Evolutionary conservation across 805 yeast genomes (phyloP).

Genomic region (Wickerhamiella sergipiensis): DNA sequence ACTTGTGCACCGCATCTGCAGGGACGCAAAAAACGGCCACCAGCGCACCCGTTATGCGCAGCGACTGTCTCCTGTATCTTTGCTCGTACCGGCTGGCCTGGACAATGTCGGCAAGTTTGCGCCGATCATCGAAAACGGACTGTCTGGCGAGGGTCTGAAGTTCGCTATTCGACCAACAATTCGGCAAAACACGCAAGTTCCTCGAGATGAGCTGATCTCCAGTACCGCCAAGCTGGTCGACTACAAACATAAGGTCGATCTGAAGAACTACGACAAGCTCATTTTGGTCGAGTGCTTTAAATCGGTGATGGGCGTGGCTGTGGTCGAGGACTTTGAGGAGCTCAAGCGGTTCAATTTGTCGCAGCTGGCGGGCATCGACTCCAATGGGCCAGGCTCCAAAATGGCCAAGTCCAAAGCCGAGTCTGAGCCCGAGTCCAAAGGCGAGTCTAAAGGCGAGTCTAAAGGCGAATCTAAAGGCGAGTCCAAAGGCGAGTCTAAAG

Average conservation of each 20-base stretch:
- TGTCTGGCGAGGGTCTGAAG: constrained; percentile 36
- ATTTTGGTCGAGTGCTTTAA: constrained; percentile 81
- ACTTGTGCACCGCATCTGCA: constrained; percentile 51
- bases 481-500: no score
- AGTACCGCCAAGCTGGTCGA: constrained; percentile 63
- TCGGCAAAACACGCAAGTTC: constrained; percentile 56
- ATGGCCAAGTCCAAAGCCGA: no score
- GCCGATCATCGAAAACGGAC: constrained; percentile 51
- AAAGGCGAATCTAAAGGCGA: no score
- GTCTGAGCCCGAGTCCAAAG: no score
- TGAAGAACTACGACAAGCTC: constrained; percentile 64
- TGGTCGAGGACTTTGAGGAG: constrained; percentile 48
- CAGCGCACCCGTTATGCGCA: constrained; percentile 60
- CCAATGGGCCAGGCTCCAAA: constrained; percentile 18
- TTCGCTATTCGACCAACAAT: constrained; percentile 75
- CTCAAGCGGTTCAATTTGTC: constrained; percentile 65
- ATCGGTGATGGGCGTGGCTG: constrained; percentile 76
- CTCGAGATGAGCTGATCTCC: constrained; percentile 58
- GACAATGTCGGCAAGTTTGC: constrained; percentile 50
- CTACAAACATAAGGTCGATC: constrained; percentile 61
- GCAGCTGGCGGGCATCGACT: constrained; percentile 35
- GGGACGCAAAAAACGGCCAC: constrained; percentile 36
- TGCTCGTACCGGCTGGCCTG: constrained; percentile 56
- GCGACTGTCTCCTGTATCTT: constrained; percentile 65
- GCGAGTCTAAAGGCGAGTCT: no score